Percentiles rank a stretch among this genome's conserved stretches.
Conservation (phyloP, 108 stramenopile species). For the Cyclostephanos invisitatus region DNA sequence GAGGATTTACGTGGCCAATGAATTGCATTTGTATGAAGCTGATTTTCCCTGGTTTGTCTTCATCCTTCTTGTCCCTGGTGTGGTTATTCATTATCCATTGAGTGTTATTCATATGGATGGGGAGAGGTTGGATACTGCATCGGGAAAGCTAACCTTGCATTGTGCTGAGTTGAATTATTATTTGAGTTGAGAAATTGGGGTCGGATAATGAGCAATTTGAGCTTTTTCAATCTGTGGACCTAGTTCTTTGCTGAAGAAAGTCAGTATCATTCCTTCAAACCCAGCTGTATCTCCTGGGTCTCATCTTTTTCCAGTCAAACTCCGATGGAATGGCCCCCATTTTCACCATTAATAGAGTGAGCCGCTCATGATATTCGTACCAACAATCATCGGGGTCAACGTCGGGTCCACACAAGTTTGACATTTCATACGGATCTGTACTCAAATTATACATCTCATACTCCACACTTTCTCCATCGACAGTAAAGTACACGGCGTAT, state of each 20-base stretch:
- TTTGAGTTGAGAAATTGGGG: neutral
- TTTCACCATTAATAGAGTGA: slow-evolving; percentile 50
- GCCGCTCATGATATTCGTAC: slow-evolving; percentile 20
- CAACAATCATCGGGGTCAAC: slow-evolving; percentile 18
- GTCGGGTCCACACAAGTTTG: slow-evolving; percentile 31
- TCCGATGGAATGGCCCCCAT: slow-evolving; percentile 71
- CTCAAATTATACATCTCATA: slow-evolving; percentile 58
- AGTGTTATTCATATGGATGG: too few relatives aligned
- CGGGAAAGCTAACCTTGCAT: neutral
- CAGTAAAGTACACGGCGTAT: slow-evolving; percentile 58
- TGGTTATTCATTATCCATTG: too few relatives aligned
- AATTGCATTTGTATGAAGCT: too few relatives aligned
- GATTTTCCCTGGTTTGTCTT: too few relatives aligned
- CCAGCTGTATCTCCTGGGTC: slow-evolving; percentile 17
- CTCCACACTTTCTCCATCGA: slow-evolving; percentile 33
- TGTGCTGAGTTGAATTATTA: neutral
- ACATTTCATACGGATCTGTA: slow-evolving; percentile 54
- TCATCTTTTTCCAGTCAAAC: slow-evolving; percentile 52
- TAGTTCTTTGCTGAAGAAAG: neutral
- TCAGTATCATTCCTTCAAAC: neutral
- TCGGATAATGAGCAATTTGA: neutral
- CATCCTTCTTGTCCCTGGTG: too few relatives aligned
- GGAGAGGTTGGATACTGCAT: too few relatives aligned
- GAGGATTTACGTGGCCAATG: too few relatives aligned
- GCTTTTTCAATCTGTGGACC: neutral